Evolutionary conservation across 768 basidiomycete genomes (phyloP), one percentile per base, ranked within the genome.

Genomic region (Porphyrellus cyaneotinctus): DNA sequence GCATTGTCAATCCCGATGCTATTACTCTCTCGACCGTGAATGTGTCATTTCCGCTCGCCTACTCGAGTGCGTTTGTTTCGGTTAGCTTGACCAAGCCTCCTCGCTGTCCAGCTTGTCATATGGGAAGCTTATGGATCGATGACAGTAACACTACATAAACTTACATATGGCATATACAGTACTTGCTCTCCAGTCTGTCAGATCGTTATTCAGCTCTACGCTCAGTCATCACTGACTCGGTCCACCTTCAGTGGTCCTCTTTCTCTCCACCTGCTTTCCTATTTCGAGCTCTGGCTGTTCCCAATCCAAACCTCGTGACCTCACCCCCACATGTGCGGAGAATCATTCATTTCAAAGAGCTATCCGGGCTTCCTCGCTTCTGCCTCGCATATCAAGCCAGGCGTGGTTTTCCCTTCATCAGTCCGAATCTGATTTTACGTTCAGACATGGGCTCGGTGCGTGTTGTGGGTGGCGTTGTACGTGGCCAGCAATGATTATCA

Each of bases 271-370:
- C 30, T 45, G 32, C 49, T 62, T 62, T 35, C 65, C 48, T 47
- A 44, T 59, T 48, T 43, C 33, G 54, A 66, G 9, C 22, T 47
- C 37, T 43, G 58, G 24, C 47, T 24, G 17, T 46, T 62, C 53
- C 23, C 7, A 17, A 22, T 33, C 47, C 14, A 51, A 31, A 0
- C 51, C 58, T 49, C 61, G 50, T 67, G 62, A 58, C 59, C 47
- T 26, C 55, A 53, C 68, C 63, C 65, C 26, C 68, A 56, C 63
- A 57, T 44, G 58, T 50, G 66, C 53, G 58, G 63, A 66, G 68
- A 56, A 67, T 67, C 64, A 57, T 22, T 58, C 61, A 65, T 65
- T 59, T 58, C 60, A 53, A 53, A 47, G 10, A 53, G 41, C 44
- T 58, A 53, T 51, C 49, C 47, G 42, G 35, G 8, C 53, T 33